phyloP scores from a whole-genome alignment of 2,329 filamentous ascomycete species.

The Hymenoscyphus albidus region DNA sequence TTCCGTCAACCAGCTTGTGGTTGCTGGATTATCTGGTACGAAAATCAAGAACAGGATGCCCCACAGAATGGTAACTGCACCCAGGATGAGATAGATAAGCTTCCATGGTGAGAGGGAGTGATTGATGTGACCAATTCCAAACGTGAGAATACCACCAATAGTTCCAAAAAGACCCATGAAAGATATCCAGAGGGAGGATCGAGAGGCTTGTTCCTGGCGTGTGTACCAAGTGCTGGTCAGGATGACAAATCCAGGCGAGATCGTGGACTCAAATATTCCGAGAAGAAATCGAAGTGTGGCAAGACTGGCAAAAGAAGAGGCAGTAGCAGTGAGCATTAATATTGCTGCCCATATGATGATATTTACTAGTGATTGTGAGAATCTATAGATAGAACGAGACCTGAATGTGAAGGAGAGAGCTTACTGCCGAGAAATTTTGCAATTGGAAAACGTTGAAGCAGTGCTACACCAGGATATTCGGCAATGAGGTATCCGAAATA shows the following conservation, averaged over 20 bases:
- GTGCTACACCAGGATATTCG: slow-evolving; percentile 34
- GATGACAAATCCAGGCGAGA: slow-evolving; percentile 51
- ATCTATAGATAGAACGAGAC: neutral
- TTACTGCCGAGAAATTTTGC: slow-evolving; percentile 52
- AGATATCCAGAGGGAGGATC: slow-evolving; percentile 43
- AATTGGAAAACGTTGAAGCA: slow-evolving; percentile 37
- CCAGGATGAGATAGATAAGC: slow-evolving; percentile 27
- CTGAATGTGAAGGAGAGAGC: slow-evolving; percentile 1
- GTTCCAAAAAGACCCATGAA: slow-evolving; percentile 44
- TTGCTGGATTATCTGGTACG: slow-evolving; percentile 48
- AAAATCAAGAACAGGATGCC: slow-evolving; percentile 41
- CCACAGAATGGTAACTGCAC: slow-evolving; percentile 30
- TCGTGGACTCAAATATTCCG: slow-evolving; percentile 47
- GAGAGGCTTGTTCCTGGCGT: slow-evolving; percentile 36
- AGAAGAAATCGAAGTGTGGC: slow-evolving; percentile 47
- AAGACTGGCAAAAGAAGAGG: slow-evolving; percentile 47
- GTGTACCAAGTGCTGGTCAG: slow-evolving; percentile 38
- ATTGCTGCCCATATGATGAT: slow-evolving; percentile 36
- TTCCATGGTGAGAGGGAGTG: slow-evolving; percentile 37
- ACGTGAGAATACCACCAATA: slow-evolving; percentile 36
- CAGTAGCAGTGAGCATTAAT: slow-evolving; percentile 45
- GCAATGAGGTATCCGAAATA: slow-evolving; percentile 37
- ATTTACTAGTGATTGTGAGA: slow-evolving; percentile 35
- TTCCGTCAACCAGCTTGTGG: slow-evolving; percentile 40
- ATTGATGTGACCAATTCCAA: slow-evolving; percentile 39